These are phyloP conservation scores for Corymbia citriodora DNA, from an alignment of 441 rosid species.

Conservation along the genomic window DNA sequence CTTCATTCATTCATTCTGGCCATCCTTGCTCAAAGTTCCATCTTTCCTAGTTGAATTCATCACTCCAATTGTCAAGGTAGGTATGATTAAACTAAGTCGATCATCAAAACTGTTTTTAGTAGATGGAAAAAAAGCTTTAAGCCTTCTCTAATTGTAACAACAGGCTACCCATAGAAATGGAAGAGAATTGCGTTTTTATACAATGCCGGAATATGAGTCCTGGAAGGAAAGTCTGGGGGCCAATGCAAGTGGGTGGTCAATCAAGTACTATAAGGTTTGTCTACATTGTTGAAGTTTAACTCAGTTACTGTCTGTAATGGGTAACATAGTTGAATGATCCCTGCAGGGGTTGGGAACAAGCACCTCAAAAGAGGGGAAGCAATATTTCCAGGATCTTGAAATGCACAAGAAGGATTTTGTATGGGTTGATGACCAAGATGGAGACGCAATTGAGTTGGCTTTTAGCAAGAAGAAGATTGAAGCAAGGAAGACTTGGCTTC, in stretches of 20 bases:
- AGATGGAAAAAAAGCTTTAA: neutral
- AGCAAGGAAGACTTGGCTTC: constrained; percentile 91
- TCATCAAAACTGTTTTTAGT: neutral
- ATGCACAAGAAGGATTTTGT: constrained; percentile 82
- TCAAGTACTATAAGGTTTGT: constrained; percentile 94
- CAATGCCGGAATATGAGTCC: constrained; percentile 88
- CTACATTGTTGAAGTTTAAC: neutral
- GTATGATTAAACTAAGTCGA: neutral
- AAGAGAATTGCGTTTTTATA: constrained; percentile 51
- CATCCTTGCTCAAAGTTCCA: constrained; percentile 73
- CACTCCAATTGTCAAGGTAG: constrained; percentile 97
- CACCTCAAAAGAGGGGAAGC: constrained; percentile 63
- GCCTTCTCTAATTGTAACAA: neutral
- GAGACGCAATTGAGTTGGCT: constrained; percentile 94
- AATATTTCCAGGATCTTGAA: constrained; percentile 52
- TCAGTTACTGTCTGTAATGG: neutral
- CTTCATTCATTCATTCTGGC: constrained; percentile 96
- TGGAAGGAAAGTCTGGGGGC: constrained; percentile 79
- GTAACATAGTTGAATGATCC: neutral
- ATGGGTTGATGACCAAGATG: constrained; percentile 78
- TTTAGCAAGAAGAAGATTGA: constrained; percentile 97
- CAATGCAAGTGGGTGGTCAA: constrained; percentile 77
- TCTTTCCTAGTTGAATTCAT: constrained; percentile 93
- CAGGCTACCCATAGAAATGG: constrained; percentile 67
- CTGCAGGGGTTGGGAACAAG: constrained; percentile 94